Conservation (phyloP, 2,329 filamentous ascomycete genomes). For the Paecilomyces niveus region DNA sequence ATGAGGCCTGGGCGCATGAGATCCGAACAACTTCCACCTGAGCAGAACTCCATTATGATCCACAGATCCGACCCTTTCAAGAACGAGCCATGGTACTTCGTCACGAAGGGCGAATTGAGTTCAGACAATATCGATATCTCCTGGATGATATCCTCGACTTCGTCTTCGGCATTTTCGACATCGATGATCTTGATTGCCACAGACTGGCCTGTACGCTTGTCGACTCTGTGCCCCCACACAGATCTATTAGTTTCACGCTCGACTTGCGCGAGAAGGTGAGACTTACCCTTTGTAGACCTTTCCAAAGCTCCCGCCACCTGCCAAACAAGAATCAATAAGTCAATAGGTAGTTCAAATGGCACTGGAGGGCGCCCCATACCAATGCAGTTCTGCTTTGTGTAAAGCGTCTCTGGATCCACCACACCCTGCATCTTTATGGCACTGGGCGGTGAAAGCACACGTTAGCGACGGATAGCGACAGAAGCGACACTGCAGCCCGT, state of each 20-base stretch:
- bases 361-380: constrained; percentile 44
- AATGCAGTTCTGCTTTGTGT: constrained; percentile 88
- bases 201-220: constrained; percentile 84
- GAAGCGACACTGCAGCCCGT: neutral
- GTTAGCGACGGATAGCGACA: neutral
- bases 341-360: constrained; percentile 14
- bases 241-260: constrained; percentile 6
- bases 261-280: neutral
- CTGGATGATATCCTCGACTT: constrained; percentile 98
- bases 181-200: constrained; percentile 99
- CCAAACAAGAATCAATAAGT: neutral
- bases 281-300: constrained; percentile 96
- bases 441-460: neutral
- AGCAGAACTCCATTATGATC: constrained; percentile 99
- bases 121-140: constrained; percentile 97
- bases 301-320: constrained; percentile 94
- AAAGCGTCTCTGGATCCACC: constrained; percentile 81
- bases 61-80: constrained; percentile 93
- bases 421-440: constrained; percentile 39
- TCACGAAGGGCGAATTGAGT: constrained; percentile 91
- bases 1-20: constrained; percentile 90
- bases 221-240: constrained; percentile 53
- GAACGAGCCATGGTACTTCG: constrained; percentile 95
- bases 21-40: constrained; percentile 91
- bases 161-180: constrained; percentile 97